Evolutionary conservation across 768 basidiomycete species (phyloP), one percentile per base, ranked within the genome.

Genomic region (Lactarius pseudohatsudake): DNA sequence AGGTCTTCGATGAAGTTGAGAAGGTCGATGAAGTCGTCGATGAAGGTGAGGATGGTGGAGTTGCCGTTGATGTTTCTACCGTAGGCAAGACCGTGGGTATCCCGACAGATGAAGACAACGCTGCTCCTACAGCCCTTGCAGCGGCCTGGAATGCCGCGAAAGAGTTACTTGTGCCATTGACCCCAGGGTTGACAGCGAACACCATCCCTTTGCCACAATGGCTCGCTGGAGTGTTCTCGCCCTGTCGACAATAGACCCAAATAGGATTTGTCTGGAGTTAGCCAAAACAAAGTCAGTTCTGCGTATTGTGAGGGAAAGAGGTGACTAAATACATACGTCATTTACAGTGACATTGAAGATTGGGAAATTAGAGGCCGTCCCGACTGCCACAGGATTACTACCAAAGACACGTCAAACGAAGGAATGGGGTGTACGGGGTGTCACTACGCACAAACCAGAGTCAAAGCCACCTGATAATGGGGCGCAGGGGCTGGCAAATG

Each of bases 121-220:
- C 4, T 2, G 59, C 65, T 20, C 59, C 65, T 11, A 57, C 20
- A 3, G 55, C 69, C 40, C 38, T 18, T 6, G 69, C 69, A n/a
- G 4, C 20, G 4, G 43, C 55, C 55, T 22, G 43, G 66, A 68
- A 70, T 11, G 2, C 9, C 15, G 15, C 18, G 57, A 63, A 70
- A 15, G 69, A 63, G 55, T 57, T 63, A 36, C 7, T 15, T 5
- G 61, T 5, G 8, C 61, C 58, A 0, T 32, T 10, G 2, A 45
- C 5, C 1, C 68, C 70, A 18, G 74, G 59, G 69, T 77, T 77
- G 66, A 75, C 64, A 1, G 75, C 70, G 43, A 72, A 70, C n/a
- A 76, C 75, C 76, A 77, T 77, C 20, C 75, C 76, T 30, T 61
- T 36, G 26, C 63, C 66, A 57, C 69, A 73, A 57, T 74, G 72